phyloP scores from a whole-genome alignment of 2,329 filamentous ascomycete species.

The Pseudopyrenochaeta lycopersici region DNA sequence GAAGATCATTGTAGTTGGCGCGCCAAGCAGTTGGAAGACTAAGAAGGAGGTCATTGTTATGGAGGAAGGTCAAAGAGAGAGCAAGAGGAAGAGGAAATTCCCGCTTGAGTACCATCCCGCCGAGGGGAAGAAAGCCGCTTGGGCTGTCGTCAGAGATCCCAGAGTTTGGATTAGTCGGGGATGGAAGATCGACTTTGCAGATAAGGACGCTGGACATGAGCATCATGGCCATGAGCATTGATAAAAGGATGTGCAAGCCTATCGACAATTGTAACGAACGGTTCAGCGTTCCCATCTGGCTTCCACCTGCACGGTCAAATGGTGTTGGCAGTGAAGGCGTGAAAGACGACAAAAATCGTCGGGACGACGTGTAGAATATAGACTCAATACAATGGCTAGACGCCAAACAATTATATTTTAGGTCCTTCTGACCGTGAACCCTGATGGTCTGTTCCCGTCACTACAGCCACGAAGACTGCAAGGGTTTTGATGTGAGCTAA shows the following conservation, averaged over 20 bases:
- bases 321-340: too few relatives aligned
- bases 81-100: slow-evolving; percentile 56
- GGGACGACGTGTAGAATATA: too few relatives aligned
- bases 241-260: neutral
- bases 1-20: slow-evolving; percentile 84
- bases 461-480: too few relatives aligned
- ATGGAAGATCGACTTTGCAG: slow-evolving; percentile 68
- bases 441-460: too few relatives aligned
- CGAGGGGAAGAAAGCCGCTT: slow-evolving; percentile 65
- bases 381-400: too few relatives aligned
- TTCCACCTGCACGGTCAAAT: too few relatives aligned
- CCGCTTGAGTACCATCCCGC: slow-evolving; percentile 68
- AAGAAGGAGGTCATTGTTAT: slow-evolving; percentile 71
- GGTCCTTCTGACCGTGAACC: too few relatives aligned
- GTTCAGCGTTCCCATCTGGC: neutral
- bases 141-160: slow-evolving; percentile 71
- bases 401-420: too few relatives aligned
- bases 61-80: slow-evolving; percentile 63
- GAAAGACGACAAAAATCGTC: too few relatives aligned
- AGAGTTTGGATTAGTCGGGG: slow-evolving; percentile 68
- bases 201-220: slow-evolving; percentile 22
- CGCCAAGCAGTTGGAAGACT: slow-evolving; percentile 74
- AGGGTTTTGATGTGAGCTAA: too few relatives aligned
- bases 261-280: neutral
- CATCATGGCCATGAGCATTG: slow-evolving; percentile 37